Evolutionary conservation across 2,329 filamentous ascomycete species (phyloP).

Genomic region (Pyricularia grisea): DNA sequence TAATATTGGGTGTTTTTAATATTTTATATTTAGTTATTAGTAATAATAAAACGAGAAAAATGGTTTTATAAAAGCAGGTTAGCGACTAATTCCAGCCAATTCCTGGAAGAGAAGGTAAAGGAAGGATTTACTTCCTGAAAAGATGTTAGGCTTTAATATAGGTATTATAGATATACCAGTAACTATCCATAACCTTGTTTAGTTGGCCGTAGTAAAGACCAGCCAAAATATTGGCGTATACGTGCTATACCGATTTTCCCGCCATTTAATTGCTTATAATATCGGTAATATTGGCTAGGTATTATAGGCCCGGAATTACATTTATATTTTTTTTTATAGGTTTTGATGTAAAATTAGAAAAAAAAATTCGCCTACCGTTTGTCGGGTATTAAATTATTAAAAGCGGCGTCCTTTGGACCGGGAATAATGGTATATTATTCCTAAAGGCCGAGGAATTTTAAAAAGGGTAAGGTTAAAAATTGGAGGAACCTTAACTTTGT

Average conservation of each 20-base stretch:
- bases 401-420: slow-evolving; percentile 45
- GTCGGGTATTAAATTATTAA: slow-evolving; percentile 33
- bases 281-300: slow-evolving; percentile 77
- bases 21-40: not conserved
- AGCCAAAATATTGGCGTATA: too few relatives aligned
- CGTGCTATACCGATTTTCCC: slow-evolving; percentile 70
- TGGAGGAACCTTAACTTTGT: not conserved
- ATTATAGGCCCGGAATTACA: slow-evolving; percentile 78
- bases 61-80: slow-evolving; percentile 17
- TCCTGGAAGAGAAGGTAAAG: not conserved
- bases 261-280: slow-evolving; percentile 77
- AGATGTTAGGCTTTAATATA: slow-evolving; percentile 58
- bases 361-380: slow-evolving; percentile 42
- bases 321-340: slow-evolving; percentile 57
- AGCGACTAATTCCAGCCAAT: not conserved
- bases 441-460: slow-evolving; percentile 20
- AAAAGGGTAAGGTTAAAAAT: not conserved
- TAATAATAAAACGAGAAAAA: slow-evolving; percentile 32
- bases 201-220: too few relatives aligned
- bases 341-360: slow-evolving; percentile 28
- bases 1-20: slow-evolving; percentile 51
- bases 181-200: slow-evolving; percentile 79
- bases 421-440: slow-evolving; percentile 42
- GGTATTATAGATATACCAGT: slow-evolving; percentile 48
- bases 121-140: slow-evolving; percentile 55